Percentiles rank a stretch among this genome's conserved stretches.
These are phyloP conservation scores for Pseudopithomyces chartarum DNA, from an alignment of 2,329 filamentous ascomycete genomes.

Conservation along the genomic window DNA sequence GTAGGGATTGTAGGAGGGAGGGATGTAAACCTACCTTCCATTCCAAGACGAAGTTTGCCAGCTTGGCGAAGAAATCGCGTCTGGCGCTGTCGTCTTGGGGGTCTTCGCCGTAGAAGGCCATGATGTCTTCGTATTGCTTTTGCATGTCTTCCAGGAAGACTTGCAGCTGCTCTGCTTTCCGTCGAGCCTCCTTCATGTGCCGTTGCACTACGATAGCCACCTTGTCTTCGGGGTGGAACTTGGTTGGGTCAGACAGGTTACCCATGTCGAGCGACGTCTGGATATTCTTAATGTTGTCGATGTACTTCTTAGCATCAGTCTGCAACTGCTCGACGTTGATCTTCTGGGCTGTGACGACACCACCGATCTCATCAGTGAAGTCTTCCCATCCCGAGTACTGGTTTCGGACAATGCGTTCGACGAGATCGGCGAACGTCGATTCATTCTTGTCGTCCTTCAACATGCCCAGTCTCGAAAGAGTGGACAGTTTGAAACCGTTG, in stretches of 20 bases:
- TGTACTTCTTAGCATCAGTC: slow-evolving; percentile 85
- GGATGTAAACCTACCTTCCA: slow-evolving; percentile 79
- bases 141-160: slow-evolving; percentile 93
- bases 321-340: slow-evolving; percentile 93
- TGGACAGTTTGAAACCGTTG: slow-evolving; percentile 95
- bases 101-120: slow-evolving; percentile 96
- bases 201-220: slow-evolving; percentile 90
- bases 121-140: slow-evolving; percentile 90
- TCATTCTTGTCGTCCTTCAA: slow-evolving; percentile 99
- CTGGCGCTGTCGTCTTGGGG: slow-evolving; percentile 88
- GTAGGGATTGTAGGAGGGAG: no score
- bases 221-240: slow-evolving; percentile 96
- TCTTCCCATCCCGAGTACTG: slow-evolving; percentile 96
- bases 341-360: slow-evolving; percentile 81
- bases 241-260: slow-evolving; percentile 94
- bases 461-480: slow-evolving; percentile 90
- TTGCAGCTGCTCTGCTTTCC: slow-evolving; percentile 95
- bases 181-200: slow-evolving; percentile 92
- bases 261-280: slow-evolving; percentile 90
- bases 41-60: slow-evolving; percentile 86
- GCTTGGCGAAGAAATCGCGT: slow-evolving; percentile 92
- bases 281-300: slow-evolving; percentile 92
- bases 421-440: slow-evolving; percentile 90
- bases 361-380: slow-evolving; percentile 82
- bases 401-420: slow-evolving; percentile 93